Evolutionary conservation across 1,284 basidiomycete species (phyloP), one percentile per base, ranked within the genome.

Genomic region (Cutaneotrichosporon sp.): DNA sequence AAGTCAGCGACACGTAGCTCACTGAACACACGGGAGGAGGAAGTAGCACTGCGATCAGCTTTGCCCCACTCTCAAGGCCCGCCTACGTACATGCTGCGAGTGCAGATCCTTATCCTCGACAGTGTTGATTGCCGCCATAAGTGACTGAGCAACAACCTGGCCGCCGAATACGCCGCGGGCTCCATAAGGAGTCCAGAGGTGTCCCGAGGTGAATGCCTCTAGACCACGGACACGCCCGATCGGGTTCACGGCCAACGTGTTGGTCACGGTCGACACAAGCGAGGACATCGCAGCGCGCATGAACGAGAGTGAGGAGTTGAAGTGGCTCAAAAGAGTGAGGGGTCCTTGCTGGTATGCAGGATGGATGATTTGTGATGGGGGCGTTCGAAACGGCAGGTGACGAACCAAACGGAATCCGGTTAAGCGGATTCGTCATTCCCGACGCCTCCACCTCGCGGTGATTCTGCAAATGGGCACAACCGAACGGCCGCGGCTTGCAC

Each of bases 111-210:
- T 85, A 17, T 82, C 75, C 48, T 83, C 77, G 1, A 92, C 84
- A 42, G 85, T 85, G 59, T 83, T 82, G 20, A 85, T 85, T 5
- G 89, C 88, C 12, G 88, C 83, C 14, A 87, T 82, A 26, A 91
- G 76, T 5, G 88, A 87, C 66, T 92, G 90, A 9, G 86, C 90
- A 61, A 94, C 90, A 54, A 93, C 90, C 62, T 79, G 77, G 4
- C 90, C 91, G 50, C 91, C 90, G 63, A 90, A 93, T 5, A 90
- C 89, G 22, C 90, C 89, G 55, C 89, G 79, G 17, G 82, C 81
- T 17, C 80, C 77, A 10, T 73, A 69, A 1, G 88, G 88, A 14
- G 83, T 59, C 80, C 82, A 87, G 1, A 92, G 78, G 1, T 81
- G 82, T 62, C 82, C 85, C 0, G 86, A 88, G 29, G 85, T 82